Evolutionary conservation across 2,329 filamentous ascomycete genomes (phyloP), one percentile per base, ranked within the genome.

Genomic region (Pestalotiopsis sp.): DNA sequence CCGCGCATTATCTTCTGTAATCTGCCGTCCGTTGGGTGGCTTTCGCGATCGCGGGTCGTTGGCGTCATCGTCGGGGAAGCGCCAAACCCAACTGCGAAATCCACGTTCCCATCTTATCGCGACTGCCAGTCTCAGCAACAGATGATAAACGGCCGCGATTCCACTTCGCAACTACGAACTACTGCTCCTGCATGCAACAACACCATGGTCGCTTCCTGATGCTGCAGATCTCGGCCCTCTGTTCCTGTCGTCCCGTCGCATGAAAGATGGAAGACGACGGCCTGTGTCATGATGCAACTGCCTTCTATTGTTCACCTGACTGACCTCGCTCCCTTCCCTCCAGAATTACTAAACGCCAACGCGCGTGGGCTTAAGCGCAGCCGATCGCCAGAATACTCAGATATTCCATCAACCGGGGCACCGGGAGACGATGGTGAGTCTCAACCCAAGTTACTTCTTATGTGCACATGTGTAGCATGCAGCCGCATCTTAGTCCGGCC

Each of bases 341-440:
- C 75, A 86, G 88, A 82, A 80, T 79, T 81, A 80, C 83, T 81
- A 78, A 81, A 81, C 74, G 83, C 80, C 84, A 82, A 78, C 81
- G 76, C 90, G 72, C 90, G 92, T 79, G 92, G 92, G 74, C 83
- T 91, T 75, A 97, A 97, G 84, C 88, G 93, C 80, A 92, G 89
- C 84, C 90, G 92, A 72, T 94, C 93, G 72, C 91, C 92, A 74
- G 88, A 92, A 74, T 88, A 89, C 81, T 85, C 84, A 79, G 86
- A 89, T 76, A 79, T 83, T 72, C 81, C 81, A 67, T 73, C 79
- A 68, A 82, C 81, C 72, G 86, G 86, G 74, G 85, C 85, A 73
- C 84, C 88, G 78, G 90, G 89, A 84, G 87, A 92, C 83, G 89
- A 92, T 86, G 89, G 92, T 94, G 91, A 83, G 91, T 90, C 77